A percentile compares a stretch with the other conserved stretches of the same genome.
phyloP scores from a whole-genome alignment of 371 early-diverging fungal genomes.

The Thermomucor indicae-seudaticae region DNA sequence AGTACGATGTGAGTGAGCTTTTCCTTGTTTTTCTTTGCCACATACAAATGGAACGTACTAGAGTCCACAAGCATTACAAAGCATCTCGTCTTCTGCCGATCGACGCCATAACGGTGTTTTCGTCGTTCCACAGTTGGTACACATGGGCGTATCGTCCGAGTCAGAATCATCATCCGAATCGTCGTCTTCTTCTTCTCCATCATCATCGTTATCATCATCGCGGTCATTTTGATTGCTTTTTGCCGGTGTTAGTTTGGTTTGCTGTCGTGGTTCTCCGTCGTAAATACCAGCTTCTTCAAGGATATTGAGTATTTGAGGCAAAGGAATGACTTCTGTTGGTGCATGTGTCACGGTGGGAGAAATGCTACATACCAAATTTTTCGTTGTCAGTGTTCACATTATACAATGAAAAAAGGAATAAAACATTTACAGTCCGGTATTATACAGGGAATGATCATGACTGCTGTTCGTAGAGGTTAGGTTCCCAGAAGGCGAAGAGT shows the following conservation, averaged over 20 bases:
- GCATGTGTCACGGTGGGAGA: too few relatives aligned
- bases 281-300: slow-evolving; percentile 13
- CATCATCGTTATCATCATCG: not conserved
- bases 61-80: slow-evolving; percentile 94
- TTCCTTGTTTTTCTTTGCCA: too few relatives aligned
- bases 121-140: slow-evolving; percentile 81
- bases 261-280: slow-evolving; percentile 8
- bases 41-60: slow-evolving; percentile 51
- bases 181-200: not conserved
- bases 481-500: too few relatives aligned
- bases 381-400: too few relatives aligned
- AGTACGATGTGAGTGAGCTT: not conserved
- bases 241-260: not conserved
- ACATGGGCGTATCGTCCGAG: slow-evolving; percentile 26
- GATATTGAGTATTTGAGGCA: slow-evolving; percentile 8
- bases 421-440: too few relatives aligned
- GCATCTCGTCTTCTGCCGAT: slow-evolving; percentile 65
- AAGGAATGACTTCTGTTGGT: slow-evolving; percentile 9
- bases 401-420: too few relatives aligned
- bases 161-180: slow-evolving; percentile 4
- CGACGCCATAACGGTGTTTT: slow-evolving; percentile 92
- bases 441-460: too few relatives aligned
- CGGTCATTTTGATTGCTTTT: not conserved
- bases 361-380: too few relatives aligned
- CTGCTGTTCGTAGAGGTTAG: too few relatives aligned